These are phyloP conservation scores for Pleodorina starrii DNA, from an alignment of 139 green algal genomes.

Conservation along the genomic window DNA sequence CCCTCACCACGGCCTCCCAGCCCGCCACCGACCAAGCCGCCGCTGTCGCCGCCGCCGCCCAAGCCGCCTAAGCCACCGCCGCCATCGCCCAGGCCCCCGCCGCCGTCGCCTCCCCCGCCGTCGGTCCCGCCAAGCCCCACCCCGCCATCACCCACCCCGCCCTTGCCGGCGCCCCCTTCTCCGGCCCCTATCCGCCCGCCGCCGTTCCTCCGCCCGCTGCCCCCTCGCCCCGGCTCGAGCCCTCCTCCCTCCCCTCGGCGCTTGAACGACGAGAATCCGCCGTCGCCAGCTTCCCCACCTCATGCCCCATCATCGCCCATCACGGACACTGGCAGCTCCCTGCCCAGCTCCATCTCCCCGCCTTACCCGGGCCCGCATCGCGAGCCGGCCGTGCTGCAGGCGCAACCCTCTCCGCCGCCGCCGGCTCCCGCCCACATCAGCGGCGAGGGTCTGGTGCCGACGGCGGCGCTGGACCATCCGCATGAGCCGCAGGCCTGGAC, in stretches of 20 bases:
- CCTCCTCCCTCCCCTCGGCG: not conserved
- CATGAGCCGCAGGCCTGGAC: too few relatives aligned
- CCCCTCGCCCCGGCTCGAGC: not conserved
- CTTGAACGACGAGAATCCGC: not conserved
- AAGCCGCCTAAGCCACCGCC: not conserved
- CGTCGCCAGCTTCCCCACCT: too few relatives aligned
- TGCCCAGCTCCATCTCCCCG: not conserved
- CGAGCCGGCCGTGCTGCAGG: too few relatives aligned
- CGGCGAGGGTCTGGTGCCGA: not conserved
- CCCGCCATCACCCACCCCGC: not conserved
- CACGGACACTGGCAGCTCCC: not conserved
- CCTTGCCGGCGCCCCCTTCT: not conserved
- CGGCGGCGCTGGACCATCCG: not conserved
- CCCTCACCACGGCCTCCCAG: not conserved
- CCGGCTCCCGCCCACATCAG: not conserved
- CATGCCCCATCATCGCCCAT: not conserved
- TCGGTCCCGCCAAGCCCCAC: not conserved
- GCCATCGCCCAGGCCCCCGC: not conserved
- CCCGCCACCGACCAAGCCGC: not conserved
- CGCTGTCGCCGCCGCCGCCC: not conserved
- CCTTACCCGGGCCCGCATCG: too few relatives aligned
- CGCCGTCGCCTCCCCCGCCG: not conserved
- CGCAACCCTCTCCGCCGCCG: too few relatives aligned
- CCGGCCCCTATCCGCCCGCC: not conserved
- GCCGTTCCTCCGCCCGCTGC: not conserved